Evolutionary conservation across 345 rosid species (phyloP), one percentile per base, ranked within the genome.

Genomic region (Viola odorata): DNA sequence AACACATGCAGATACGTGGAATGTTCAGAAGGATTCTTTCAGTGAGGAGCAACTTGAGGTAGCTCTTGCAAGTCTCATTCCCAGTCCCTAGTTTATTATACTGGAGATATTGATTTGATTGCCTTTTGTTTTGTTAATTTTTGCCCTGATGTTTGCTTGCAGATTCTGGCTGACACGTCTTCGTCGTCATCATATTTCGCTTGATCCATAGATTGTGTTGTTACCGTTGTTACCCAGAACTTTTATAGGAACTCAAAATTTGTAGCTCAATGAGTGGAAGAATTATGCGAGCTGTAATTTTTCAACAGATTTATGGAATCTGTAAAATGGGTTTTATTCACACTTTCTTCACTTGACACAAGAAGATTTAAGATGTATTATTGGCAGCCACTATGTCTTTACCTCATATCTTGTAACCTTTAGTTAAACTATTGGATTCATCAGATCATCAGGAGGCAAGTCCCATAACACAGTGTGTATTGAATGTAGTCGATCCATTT

Each of bases 11-110:
- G 97, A 94, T 66, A 94, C 89, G 16, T 94, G 99, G 99, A 87
- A 81, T 71, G 69, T 90, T 57, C 99, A 94, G 72, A 94, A 94
- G 72, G 97, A 78, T 68, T 78, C 78, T 0, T 94, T 94, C 69
- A 89, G 88, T 0, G 97, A 89, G 75, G 99, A 89, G 56, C 97
- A 89, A 72, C 97, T 94, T 6, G 99, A 94, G 99, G 99, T 94
- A 69, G 45, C 68, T 38, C 38, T 16, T 50, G 37, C 64, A 41
- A 40, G 50, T 1, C n/a, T 15, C 48, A 7, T 23, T 4, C 4
- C 10, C 5, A 12, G 23, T 7, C 52, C 44, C 17, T 37, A 42
- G 14, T 65, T 59, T 13, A 39, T 23, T 45, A 57, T 49, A 32
- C 45, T 36, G 8, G 57, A 45, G 62, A 15, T 56, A 42, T 48